Base-by-base conservation (phyloP, 202 grass and related monocot species). In the Setaria italica region DNA sequence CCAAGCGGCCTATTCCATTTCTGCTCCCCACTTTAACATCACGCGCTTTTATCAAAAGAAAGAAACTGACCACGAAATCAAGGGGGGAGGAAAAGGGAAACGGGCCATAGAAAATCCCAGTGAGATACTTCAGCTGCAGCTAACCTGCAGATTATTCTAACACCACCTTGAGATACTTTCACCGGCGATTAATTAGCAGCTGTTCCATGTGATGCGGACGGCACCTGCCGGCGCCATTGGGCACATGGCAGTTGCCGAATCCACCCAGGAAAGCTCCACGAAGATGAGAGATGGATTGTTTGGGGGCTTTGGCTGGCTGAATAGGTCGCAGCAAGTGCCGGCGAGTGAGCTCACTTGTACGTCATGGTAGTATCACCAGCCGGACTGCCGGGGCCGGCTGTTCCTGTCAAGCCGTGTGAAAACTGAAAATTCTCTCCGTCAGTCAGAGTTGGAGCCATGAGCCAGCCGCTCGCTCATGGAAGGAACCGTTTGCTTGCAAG, bases 401-500 rank as follows among this genome's bases (percentile, higher is more conserved):
- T 5, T 17, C 8, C 0, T 42, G n/a, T 32, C 13, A 47, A 15
- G 42, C n/a, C 55, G 19, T 6, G 64, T 84, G 75, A 70, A 83
- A 86, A 15, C 59, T 84, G 75, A 70, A 83, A 82, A 20, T 50
- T 19, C 1, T 43, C n/a, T 11, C 4, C 50, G 33, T 19, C 73
- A 21, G 78, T 2, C 20, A 13, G 29, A 16, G 15, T 57, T 35
- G 6, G 37, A 57, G 70, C 54, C 51, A 10, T 63, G 86, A 72
- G 2, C 25, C 46, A 12, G 19, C 15, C 7, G 45, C 34, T 55
- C n/a, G 65, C 50, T 70, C 70, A 54, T 70, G 39, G 39, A 41
- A 41, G 77, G 80, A 74, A 29, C 5, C 80, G 84, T 76, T 76
- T 16, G 75, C 85, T 87, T 90, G 16, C 17, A 87, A 84, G 85